Conservation (phyloP, 1,139 yeast genomes). For the Yamadazyma triangularis region DNA sequence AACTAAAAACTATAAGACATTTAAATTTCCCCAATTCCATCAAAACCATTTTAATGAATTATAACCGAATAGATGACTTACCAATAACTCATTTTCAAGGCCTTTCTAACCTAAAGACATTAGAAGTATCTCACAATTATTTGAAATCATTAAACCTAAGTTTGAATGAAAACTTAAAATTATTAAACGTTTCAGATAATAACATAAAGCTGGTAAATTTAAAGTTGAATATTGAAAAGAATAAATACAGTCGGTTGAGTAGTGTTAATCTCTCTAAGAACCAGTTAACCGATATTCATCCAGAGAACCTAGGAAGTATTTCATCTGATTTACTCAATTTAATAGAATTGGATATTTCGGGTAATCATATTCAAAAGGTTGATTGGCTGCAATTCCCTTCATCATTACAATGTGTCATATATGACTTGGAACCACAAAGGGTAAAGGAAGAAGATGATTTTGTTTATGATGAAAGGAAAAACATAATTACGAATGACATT, state of each 20-base stretch:
- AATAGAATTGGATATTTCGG: slow-evolving; percentile 18
- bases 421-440: too few relatives aligned
- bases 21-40: slow-evolving; percentile 3
- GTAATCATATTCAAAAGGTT: slow-evolving; percentile 10
- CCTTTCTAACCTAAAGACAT: slow-evolving; percentile 7
- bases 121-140: slow-evolving; percentile 13
- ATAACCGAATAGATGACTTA: slow-evolving; percentile 3
- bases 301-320: slow-evolving; percentile 13
- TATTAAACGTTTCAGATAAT: slow-evolving; percentile 16
- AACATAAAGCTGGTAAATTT: slow-evolving; percentile 7
- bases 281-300: slow-evolving; percentile 9
- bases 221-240: slow-evolving; percentile 7
- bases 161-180: slow-evolving; percentile 8
- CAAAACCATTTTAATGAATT: slow-evolving; percentile 3
- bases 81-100: slow-evolving; percentile 4
- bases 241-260: slow-evolving; percentile 11
- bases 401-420: too few relatives aligned
- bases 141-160: slow-evolving; percentile 7
- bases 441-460: slow-evolving; percentile 18
- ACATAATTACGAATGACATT: slow-evolving; percentile 10
- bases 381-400: too few relatives aligned
- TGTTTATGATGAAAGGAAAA: slow-evolving; percentile 20
- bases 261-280: slow-evolving; percentile 16
- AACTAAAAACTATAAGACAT: slow-evolving; percentile 1
- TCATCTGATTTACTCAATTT: slow-evolving; percentile 12